Base-by-base conservation (phyloP, 1,284 basidiomycete species). In the Marasmius tenuissimus region DNA sequence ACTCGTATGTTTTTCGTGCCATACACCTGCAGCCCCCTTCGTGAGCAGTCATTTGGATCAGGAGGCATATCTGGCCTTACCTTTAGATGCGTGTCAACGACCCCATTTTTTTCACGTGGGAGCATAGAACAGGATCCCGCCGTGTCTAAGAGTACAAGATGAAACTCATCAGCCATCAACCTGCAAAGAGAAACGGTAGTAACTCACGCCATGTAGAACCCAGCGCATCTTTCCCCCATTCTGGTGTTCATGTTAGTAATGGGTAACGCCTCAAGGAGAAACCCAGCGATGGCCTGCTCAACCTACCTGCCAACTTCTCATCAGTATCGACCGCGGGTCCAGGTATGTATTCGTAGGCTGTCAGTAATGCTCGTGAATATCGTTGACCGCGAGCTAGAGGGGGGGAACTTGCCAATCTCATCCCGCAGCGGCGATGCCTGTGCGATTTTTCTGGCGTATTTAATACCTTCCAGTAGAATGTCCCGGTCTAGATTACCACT, bases 81-180 rank as follows among this genome's bases (percentile, higher is more conserved):
- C 65, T 80, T 79, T 9, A 76, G 60, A 1, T 67, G 67, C 1
- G 71, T 66, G 58, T 75, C 72, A 9, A 78, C 76, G 11, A 76
- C 88, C 62, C 88, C 88, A 37, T 83, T 82, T 60, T 81, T 75
- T 33, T 80, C 78, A 45, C 76, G 70, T 12, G 88, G 88, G 47
- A 89, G 75, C 87, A 89, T 89, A 0, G 86, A 81, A 59, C 79
- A 82, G 5, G 77, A 75, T 2, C 78, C 79, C 35, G 71, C 65
- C 1, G 75, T 75, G 62, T 82, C 77, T 79, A 54, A 20, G 16
- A 39, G 34, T 20, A 37, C 10, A 39, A 47, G 37, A 57, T 51
- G 18, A 40, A 33, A 18, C 39, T 48, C 2, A 37, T 37, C 10
- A 18, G 16, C 66, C 18, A 40, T 16, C 18, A 27, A 12, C 8